phyloP scores from a whole-genome alignment of 495 filamentous ascomycete species.

The Monascus purpureus region DNA sequence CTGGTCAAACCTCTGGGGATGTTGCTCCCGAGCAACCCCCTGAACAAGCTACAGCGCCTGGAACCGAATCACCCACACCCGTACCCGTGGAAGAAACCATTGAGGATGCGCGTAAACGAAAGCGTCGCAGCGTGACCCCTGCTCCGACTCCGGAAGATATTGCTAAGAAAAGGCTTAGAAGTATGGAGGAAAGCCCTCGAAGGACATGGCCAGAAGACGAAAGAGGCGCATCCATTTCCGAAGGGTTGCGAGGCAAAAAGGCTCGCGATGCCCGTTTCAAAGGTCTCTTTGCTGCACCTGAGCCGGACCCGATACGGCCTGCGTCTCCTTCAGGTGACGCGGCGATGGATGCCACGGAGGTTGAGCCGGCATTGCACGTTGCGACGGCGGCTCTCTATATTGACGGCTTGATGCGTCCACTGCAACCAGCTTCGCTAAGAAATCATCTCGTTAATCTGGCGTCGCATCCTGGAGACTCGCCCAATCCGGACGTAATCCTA shows the following conservation, averaged over 20 bases:
- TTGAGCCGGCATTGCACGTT: constrained; percentile 61
- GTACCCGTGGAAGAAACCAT: constrained; percentile 20
- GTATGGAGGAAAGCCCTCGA: constrained; percentile 14
- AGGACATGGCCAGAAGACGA: constrained; percentile 18
- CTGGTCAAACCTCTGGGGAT: not conserved
- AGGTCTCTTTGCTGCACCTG: constrained; percentile 30
- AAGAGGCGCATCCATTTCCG: constrained; percentile 1
- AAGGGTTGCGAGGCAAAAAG: constrained; percentile 8
- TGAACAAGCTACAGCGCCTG: constrained; percentile 14
- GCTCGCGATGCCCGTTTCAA: constrained; percentile 36
- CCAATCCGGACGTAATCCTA: constrained; percentile 39
- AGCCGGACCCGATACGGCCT: constrained; percentile 8
- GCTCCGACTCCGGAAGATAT: constrained; percentile 36
- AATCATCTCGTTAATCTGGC: constrained; percentile 56
- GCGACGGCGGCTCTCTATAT: constrained; percentile 85
- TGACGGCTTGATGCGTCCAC: constrained; percentile 76
- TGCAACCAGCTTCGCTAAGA: constrained; percentile 49
- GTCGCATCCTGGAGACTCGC: constrained; percentile 34
- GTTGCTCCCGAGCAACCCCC: constrained; percentile 4
- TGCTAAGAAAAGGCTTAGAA: constrained; percentile 31
- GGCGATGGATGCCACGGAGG: constrained; percentile 28
- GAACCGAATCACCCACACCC: constrained; percentile 21
- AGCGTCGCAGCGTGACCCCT: constrained; percentile 59
- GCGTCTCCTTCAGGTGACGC: constrained; percentile 12
- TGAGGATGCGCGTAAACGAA: constrained; percentile 57